phyloP scores from a whole-genome alignment of 208 protist species.

The Trypanosoma mega region DNA sequence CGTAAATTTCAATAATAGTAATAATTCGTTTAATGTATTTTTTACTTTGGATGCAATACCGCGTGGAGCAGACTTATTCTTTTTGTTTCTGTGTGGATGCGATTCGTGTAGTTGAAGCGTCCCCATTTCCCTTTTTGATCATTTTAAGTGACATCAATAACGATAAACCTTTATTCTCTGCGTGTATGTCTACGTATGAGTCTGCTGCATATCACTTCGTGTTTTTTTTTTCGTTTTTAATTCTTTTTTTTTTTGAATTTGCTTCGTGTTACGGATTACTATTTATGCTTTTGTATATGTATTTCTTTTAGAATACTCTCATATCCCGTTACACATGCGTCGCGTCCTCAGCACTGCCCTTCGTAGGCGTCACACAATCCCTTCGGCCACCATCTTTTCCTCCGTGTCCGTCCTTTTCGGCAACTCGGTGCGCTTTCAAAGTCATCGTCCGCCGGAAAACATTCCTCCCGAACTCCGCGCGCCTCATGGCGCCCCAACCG shows the following conservation, averaged over 20 bases:
- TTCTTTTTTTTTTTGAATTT: slow-evolving; percentile 7
- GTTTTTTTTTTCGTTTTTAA: not conserved
- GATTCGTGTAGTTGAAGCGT: too few relatives aligned
- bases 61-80: slow-evolving; percentile 2
- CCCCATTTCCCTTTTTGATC: too few relatives aligned
- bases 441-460: slow-evolving; percentile 26
- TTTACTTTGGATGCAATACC: not conserved
- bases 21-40: too few relatives aligned
- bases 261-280: not conserved
- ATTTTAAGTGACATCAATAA: too few relatives aligned
- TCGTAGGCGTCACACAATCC: slow-evolving; percentile 23
- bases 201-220: too few relatives aligned
- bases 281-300: not conserved
- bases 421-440: slow-evolving; percentile 17
- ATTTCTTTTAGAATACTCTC: not conserved
- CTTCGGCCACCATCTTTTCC: slow-evolving; percentile 15
- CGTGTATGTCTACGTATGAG: too few relatives aligned
- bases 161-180: too few relatives aligned
- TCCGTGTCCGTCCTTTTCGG: slow-evolving; percentile 13
- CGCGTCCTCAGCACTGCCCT: not conserved
- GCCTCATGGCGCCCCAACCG: not conserved
- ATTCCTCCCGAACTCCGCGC: slow-evolving; percentile 30
- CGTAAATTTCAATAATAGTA: too few relatives aligned
- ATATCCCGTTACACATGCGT: slow-evolving; percentile 6
- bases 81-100: slow-evolving; percentile 10